A percentile compares a stretch with the other conserved stretches of the same genome.
These are phyloP conservation scores for Cladosporium sp. DNA, from an alignment of 2,329 filamentous ascomycete genomes.

Conservation along the genomic window DNA sequence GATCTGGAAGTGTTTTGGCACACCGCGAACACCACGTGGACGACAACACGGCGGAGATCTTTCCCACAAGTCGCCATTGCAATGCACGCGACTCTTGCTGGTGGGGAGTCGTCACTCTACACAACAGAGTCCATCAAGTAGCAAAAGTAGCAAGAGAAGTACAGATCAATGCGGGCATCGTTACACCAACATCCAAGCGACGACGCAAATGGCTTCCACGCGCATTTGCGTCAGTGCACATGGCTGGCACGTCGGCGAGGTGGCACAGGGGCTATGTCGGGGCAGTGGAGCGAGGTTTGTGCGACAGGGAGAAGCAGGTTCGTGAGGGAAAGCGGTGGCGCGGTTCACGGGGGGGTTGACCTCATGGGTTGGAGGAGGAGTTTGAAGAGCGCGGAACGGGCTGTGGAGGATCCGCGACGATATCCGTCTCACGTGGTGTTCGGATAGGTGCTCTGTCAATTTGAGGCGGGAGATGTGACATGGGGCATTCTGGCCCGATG, in stretches of 20 bases:
- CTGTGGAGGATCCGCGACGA: background rate
- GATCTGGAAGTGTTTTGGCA: no score
- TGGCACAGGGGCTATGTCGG: background rate
- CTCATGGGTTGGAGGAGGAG: background rate
- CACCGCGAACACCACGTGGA: no score
- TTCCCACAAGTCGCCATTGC: no score
- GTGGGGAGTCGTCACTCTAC: no score
- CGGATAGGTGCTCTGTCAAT: background rate
- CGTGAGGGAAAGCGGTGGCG: background rate
- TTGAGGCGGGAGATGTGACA: background rate
- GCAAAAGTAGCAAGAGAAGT: no score
- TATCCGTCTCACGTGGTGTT: background rate
- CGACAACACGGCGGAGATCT: no score
- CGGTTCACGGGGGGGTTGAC: background rate
- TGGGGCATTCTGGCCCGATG: background rate
- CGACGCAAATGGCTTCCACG: constrained; percentile 2
- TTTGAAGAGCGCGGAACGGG: background rate
- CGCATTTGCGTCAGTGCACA: constrained; percentile 11
- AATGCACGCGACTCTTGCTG: no score
- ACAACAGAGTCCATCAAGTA: no score
- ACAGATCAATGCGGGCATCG: no score
- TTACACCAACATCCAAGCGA: no score
- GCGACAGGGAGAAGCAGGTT: background rate
- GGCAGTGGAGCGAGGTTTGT: background rate
- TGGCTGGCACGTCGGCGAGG: constrained; percentile 11